phyloP scores from a whole-genome alignment of 768 basidiomycete species.

The Tulasnella sp. region DNA sequence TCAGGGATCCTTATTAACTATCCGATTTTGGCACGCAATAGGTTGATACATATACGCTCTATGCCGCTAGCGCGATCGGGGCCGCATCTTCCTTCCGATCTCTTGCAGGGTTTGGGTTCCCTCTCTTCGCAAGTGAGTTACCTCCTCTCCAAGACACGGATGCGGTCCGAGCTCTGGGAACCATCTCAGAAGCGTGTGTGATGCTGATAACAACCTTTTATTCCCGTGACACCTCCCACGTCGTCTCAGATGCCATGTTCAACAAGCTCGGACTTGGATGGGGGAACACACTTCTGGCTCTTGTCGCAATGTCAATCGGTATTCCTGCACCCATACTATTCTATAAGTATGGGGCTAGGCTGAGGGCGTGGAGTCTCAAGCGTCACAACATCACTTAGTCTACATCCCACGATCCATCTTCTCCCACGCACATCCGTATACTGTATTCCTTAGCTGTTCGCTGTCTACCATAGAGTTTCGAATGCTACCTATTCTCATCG shows the following conservation, averaged over 20 bases:
- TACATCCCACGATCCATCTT: too few species aligned
- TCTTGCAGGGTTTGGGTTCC: slow-evolving; percentile 62
- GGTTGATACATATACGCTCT: slow-evolving; percentile 24
- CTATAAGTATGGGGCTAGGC: slow-evolving; percentile 11
- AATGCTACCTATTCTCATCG: too few species aligned
- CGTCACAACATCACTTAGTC: background rate
- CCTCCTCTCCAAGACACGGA: slow-evolving; percentile 16
- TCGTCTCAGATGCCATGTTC: slow-evolving; percentile 28
- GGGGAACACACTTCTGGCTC: slow-evolving; percentile 55
- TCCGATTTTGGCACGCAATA: too few species aligned
- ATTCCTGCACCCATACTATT: slow-evolving; percentile 32
- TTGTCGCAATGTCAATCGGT: slow-evolving; percentile 45
- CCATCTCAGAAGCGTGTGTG: too few species aligned
- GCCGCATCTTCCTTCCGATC: slow-evolving; percentile 54
- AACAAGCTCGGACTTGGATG: slow-evolving; percentile 55
- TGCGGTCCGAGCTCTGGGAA: too few species aligned
- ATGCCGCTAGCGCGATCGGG: slow-evolving; percentile 42
- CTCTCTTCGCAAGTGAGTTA: slow-evolving; percentile 66
- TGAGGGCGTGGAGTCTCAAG: slow-evolving; percentile 11
- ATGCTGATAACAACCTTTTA: too few species aligned
- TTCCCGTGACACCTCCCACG: too few species aligned
- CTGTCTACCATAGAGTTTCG: too few species aligned
- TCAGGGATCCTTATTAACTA: too few species aligned
- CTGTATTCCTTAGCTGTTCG: too few species aligned
- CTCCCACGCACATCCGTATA: too few species aligned